Conservation (phyloP, 306 rosid genomes). For the Cucurbita pepo region DNA sequence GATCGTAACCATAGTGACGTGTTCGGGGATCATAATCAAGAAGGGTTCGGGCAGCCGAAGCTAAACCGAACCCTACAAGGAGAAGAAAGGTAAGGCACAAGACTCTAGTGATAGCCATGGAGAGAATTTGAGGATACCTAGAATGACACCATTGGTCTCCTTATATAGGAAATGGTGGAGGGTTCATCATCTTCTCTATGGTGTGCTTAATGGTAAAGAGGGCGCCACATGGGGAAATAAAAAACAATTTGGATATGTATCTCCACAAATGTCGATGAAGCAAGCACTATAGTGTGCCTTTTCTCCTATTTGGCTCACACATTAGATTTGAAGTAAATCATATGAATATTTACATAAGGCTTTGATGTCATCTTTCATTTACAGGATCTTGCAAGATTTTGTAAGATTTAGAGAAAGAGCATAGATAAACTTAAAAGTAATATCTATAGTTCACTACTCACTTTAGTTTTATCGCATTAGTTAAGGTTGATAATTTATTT, state of each 20-base stretch:
- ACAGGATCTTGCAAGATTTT: not conserved
- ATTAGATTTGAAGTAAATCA: not conserved
- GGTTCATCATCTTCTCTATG: constrained; percentile 5
- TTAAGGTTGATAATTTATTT: no score
- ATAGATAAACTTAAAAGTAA: not conserved
- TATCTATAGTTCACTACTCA: no score
- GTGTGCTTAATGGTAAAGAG: not conserved
- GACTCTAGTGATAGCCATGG: constrained; percentile 33
- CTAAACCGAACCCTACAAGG: constrained; percentile 27
- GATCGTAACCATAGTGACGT: constrained; percentile 10
- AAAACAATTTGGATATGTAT: not conserved
- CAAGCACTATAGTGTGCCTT: not conserved
- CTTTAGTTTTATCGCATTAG: no score
- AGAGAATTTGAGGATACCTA: constrained; percentile 1
- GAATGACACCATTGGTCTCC: constrained; percentile 9
- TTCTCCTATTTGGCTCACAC: not conserved
- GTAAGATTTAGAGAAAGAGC: not conserved
- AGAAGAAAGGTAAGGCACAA: constrained; percentile 21
- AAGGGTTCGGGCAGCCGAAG: constrained; percentile 45
- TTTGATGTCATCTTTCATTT: not conserved
- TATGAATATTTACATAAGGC: not conserved
- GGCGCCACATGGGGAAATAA: not conserved
- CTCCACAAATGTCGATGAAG: not conserved
- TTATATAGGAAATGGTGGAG: constrained; percentile 32
- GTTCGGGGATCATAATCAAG: constrained; percentile 21